phyloP scores from a whole-genome alignment of 1,284 basidiomycete species.

The Ustilago sp. region DNA sequence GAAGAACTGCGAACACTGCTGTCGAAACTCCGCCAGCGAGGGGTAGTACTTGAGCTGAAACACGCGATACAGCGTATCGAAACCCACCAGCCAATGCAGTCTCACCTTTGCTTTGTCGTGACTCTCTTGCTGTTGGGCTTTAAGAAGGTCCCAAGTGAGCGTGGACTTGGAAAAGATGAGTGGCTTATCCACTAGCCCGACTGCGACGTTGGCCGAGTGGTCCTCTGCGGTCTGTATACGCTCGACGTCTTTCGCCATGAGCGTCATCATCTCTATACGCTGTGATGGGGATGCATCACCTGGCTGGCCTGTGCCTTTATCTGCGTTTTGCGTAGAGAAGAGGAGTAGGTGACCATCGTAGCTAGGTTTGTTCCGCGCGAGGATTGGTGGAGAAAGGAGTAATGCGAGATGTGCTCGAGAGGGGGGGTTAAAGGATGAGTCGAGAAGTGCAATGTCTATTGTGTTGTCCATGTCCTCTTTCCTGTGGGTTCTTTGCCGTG shows the following conservation, averaged over 20 bases:
- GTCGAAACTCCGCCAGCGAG: slow-evolving; percentile 73
- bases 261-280: slow-evolving; percentile 69
- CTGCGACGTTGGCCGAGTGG: slow-evolving; percentile 75
- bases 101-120: slow-evolving; percentile 1
- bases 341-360: slow-evolving; percentile 85
- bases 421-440: slow-evolving; percentile 95
- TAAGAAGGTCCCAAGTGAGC: slow-evolving; percentile 74
- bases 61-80: slow-evolving; percentile 88
- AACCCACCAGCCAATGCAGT: slow-evolving; percentile 81
- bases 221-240: slow-evolving; percentile 23
- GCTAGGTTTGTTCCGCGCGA: slow-evolving; percentile 11
- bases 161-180: slow-evolving; percentile 86
- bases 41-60: slow-evolving; percentile 84
- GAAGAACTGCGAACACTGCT: slow-evolving; percentile 77
- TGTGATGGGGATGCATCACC: slow-evolving; percentile 73
- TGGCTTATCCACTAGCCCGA: slow-evolving; percentile 86
- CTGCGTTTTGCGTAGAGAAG: slow-evolving; percentile 87
- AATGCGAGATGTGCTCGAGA: slow-evolving; percentile 87
- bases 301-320: slow-evolving; percentile 79
- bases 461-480: neutral
- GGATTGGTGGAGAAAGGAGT: slow-evolving; percentile 73
- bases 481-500: neutral
- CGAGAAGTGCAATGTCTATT: slow-evolving; percentile 75
- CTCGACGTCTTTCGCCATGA: slow-evolving; percentile 62
- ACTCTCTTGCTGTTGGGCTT: slow-evolving; percentile 14